Evolutionary conservation across 78 protist genomes (phyloP).

Genomic region (Dictyostelium brefeldianum): DNA sequence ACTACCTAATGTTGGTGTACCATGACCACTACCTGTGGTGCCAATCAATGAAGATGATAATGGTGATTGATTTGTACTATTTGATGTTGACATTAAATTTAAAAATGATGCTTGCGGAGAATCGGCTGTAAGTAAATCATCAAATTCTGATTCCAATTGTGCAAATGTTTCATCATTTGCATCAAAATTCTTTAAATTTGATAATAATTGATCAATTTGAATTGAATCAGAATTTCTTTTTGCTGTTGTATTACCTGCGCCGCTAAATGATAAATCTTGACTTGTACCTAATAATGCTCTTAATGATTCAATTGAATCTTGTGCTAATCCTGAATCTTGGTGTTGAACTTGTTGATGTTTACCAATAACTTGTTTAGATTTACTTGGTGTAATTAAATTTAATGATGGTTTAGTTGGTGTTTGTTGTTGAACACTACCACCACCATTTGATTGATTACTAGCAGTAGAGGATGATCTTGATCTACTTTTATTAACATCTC

Average conservation of each 20-base stretch:
- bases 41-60: not conserved
- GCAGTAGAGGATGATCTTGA: conserved; percentile 9
- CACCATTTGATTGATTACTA: not conserved
- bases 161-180: not conserved
- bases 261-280: conserved; percentile 1
- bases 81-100: conserved; percentile 4
- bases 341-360: conserved; percentile 1
- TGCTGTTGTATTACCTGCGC: not conserved
- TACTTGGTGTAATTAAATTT: not conserved
- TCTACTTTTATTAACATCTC: not conserved
- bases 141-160: conserved; percentile 21
- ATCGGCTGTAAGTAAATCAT: conserved; percentile 1
- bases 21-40: not conserved
- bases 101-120: conserved; percentile 38
- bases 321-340: not conserved
- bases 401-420: not conserved
- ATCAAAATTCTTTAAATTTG: conserved; percentile 37
- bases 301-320: conserved; percentile 32
- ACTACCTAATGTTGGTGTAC: not conserved
- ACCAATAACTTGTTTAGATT: not conserved
- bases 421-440: not conserved
- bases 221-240: conserved; percentile 11
- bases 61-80: not conserved
- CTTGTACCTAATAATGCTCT: conserved; percentile 37
- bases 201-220: conserved; percentile 53